A percentile compares a stretch with the other conserved stretches of the same genome.
These are phyloP conservation scores for Rhinocladiella similis DNA, from an alignment of 2,329 filamentous ascomycete genomes.

Conservation along the genomic window DNA sequence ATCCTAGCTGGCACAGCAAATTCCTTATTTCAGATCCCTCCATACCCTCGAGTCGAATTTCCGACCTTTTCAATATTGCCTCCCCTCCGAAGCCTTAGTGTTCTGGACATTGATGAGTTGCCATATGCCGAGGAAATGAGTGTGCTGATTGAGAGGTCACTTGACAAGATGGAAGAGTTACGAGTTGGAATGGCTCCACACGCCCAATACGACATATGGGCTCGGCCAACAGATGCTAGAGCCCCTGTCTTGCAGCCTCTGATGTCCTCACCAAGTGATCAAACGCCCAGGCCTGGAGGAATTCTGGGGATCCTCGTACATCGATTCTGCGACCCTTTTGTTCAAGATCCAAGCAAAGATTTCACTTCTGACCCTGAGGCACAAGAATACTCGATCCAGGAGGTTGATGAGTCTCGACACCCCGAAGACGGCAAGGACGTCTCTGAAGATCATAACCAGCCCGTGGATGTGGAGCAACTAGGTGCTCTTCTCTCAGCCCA, in stretches of 20 bases:
- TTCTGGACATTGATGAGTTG: constrained; percentile 80
- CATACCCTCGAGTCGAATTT: constrained; percentile 66
- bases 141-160: constrained; percentile 70
- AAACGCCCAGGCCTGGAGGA: constrained; percentile 59
- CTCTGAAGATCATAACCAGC: constrained; percentile 1
- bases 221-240: constrained; percentile 24
- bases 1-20: constrained; percentile 23
- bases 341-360: constrained; percentile 10
- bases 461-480: constrained; percentile 23
- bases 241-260: constrained; percentile 21
- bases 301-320: constrained; percentile 69
- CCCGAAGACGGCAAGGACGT: constrained; percentile 12
- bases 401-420: not conserved
- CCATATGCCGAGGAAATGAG: constrained; percentile 82
- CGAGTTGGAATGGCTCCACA: constrained; percentile 69
- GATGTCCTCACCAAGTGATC: constrained; percentile 46
- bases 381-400: not conserved
- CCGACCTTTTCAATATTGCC: constrained; percentile 79
- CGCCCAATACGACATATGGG: constrained; percentile 43
- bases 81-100: constrained; percentile 70
- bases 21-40: constrained; percentile 30
- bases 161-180: constrained; percentile 66
- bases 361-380: not conserved
- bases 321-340: constrained; percentile 58
- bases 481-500: constrained; percentile 24